Evolutionary conservation across 345 rosid species (phyloP).

Genomic region (Linum usitatissimum): DNA sequence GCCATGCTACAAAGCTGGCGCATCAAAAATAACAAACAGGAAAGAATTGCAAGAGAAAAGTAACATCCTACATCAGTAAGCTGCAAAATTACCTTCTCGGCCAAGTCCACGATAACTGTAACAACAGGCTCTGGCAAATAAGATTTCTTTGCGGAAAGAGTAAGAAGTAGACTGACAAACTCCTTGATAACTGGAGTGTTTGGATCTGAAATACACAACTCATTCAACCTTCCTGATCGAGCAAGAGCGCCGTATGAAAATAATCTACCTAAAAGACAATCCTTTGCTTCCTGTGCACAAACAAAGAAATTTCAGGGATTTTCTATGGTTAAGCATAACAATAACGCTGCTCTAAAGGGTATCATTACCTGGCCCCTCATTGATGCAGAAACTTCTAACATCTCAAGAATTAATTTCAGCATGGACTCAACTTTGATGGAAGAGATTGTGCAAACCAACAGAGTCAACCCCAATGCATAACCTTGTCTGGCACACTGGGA

Average conservation of each 20-base stretch:
- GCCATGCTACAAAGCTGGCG: no score
- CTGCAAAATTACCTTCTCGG: slow-evolving; percentile 72
- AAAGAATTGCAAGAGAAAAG: not conserved
- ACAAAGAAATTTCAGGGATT: slow-evolving; percentile 11
- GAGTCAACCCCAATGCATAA: slow-evolving; percentile 78
- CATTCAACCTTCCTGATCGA: slow-evolving; percentile 55
- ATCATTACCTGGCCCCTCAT: slow-evolving; percentile 81
- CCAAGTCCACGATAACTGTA: slow-evolving; percentile 52
- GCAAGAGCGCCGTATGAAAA: slow-evolving; percentile 86
- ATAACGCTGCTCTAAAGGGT: not conserved
- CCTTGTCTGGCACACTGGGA: slow-evolving; percentile 93
- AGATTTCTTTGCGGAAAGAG: slow-evolving; percentile 64
- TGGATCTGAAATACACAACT: slow-evolving; percentile 52
- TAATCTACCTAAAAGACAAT: slow-evolving; percentile 80
- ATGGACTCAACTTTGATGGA: slow-evolving; percentile 55
- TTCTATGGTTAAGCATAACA: not conserved
- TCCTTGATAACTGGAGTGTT: slow-evolving; percentile 46
- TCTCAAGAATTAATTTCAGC: slow-evolving; percentile 56
- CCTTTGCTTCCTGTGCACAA: slow-evolving; percentile 62
- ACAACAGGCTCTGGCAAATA: slow-evolving; percentile 93
- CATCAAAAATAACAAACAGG: not conserved
- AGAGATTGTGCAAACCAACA: slow-evolving; percentile 39
- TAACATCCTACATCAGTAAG: slow-evolving; percentile 43
- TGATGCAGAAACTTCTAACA: slow-evolving; percentile 71
- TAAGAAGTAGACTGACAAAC: slow-evolving; percentile 43